Percentiles rank a stretch among this genome's conserved stretches.
Evolutionary conservation across 78 protist genomes (phyloP).

Genomic region (Dictyostelium purpureum): DNA sequence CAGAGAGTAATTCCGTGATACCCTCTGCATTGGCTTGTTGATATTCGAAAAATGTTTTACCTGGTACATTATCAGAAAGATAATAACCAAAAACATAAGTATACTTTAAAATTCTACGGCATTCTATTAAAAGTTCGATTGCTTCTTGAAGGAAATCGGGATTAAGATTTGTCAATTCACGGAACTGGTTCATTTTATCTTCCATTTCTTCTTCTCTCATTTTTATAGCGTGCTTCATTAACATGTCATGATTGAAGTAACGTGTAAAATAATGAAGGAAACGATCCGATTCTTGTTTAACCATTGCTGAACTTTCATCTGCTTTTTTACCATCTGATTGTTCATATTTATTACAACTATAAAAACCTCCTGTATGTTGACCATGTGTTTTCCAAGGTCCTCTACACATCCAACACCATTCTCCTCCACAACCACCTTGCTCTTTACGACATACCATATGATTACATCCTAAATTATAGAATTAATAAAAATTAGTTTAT

Average conservation of each 20-base stretch:
- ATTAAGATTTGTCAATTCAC: constrained; percentile 53
- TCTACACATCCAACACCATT: constrained; percentile 89
- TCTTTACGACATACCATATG: constrained; percentile 84
- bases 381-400: constrained; percentile 85
- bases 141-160: constrained; percentile 66
- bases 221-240: constrained; percentile 49
- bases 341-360: constrained; percentile 84
- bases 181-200: constrained; percentile 49
- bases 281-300: constrained; percentile 73
- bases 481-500: no score
- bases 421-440: constrained; percentile 81
- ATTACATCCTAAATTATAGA: constrained; percentile 85
- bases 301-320: constrained; percentile 39
- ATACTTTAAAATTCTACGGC: constrained; percentile 77
- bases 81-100: constrained; percentile 83
- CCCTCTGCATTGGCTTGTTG: constrained; percentile 86
- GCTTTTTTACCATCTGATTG: constrained; percentile 60
- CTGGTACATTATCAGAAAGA: constrained; percentile 23
- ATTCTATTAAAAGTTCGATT: constrained; percentile 40
- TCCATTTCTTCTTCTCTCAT: constrained; percentile 62
- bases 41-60: constrained; percentile 78
- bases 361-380: constrained; percentile 86
- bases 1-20: constrained; percentile 72
- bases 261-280: constrained; percentile 82
- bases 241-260: constrained; percentile 81